Conservation (phyloP, 345 rosid genomes). For the Streptanthus diversifolius region DNA sequence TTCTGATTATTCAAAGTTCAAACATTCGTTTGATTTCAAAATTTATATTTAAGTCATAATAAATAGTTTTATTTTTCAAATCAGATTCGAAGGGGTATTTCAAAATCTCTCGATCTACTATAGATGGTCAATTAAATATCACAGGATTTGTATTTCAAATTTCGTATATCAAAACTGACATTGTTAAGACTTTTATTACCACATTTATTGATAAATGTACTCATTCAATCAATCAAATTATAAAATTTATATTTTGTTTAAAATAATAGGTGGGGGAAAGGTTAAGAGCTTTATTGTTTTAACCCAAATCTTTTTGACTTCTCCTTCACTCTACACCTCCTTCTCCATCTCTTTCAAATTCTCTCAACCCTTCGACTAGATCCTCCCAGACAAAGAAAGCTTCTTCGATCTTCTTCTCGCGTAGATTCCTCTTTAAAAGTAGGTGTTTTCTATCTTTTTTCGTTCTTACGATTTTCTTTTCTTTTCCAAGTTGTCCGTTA, state of each 20-base stretch:
- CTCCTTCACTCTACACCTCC: not conserved
- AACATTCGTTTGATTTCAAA: not conserved
- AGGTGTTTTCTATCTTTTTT: not conserved
- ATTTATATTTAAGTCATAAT: not conserved
- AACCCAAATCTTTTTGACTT: not conserved
- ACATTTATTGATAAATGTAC: constrained; percentile 8
- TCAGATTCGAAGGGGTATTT: not conserved
- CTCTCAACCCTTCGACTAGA: not conserved
- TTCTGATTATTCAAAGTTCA: not conserved
- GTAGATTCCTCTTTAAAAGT: not conserved
- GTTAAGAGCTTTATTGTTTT: not conserved
- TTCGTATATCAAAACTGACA: constrained; percentile 27
- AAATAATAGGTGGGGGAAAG: not conserved
- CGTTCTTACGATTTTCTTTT: not conserved
- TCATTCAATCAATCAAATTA: constrained; percentile 11
- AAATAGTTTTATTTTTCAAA: not conserved
- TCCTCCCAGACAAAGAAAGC: not conserved
- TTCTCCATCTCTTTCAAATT: not conserved
- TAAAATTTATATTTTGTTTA: not conserved
- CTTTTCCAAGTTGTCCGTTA: not conserved
- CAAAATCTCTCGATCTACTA: not conserved
- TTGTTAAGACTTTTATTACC: constrained; percentile 5
- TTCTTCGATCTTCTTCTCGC: not conserved
- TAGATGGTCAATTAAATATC: not conserved
- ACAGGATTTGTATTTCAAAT: constrained; percentile 12